Conservation (phyloP, 495 filamentous ascomycete species). For the Xylona heveae region DNA sequence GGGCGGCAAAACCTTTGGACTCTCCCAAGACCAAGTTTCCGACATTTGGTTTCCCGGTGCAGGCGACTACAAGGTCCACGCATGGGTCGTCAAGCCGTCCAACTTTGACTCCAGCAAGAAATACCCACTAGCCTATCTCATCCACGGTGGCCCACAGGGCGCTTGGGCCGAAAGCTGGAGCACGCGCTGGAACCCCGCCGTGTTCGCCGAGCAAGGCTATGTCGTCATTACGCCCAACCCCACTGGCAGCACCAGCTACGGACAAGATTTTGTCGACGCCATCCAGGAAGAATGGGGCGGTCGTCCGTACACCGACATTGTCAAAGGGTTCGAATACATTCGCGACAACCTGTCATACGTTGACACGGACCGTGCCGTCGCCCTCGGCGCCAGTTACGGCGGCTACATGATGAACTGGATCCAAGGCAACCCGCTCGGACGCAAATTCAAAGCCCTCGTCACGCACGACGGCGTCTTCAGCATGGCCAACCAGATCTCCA, state of each 20-base stretch:
- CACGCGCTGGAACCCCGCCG: constrained; percentile 77
- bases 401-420: constrained; percentile 78
- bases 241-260: constrained; percentile 71
- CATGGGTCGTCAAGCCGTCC: constrained; percentile 63
- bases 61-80: constrained; percentile 45
- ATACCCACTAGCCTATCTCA: constrained; percentile 65
- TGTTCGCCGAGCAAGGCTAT: constrained; percentile 85
- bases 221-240: constrained; percentile 77
- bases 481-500: constrained; percentile 48
- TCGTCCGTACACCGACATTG: constrained; percentile 59
- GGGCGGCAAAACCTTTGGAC: not conserved
- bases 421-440: constrained; percentile 43
- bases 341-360: constrained; percentile 49
- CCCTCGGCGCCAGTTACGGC: constrained; percentile 69
- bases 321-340: constrained; percentile 58
- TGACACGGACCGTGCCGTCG: constrained; percentile 57
- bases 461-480: constrained; percentile 83
- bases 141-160: constrained; percentile 79
- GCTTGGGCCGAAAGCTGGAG: constrained; percentile 71
- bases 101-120: constrained; percentile 48
- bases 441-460: constrained; percentile 75
- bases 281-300: constrained; percentile 67
- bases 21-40: constrained; percentile 17
- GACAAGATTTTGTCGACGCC: constrained; percentile 55
- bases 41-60: constrained; percentile 53